These are phyloP conservation scores for Fusarium pseudocircinatum DNA, from an alignment of 2,329 filamentous ascomycete genomes.

Conservation along the genomic window DNA sequence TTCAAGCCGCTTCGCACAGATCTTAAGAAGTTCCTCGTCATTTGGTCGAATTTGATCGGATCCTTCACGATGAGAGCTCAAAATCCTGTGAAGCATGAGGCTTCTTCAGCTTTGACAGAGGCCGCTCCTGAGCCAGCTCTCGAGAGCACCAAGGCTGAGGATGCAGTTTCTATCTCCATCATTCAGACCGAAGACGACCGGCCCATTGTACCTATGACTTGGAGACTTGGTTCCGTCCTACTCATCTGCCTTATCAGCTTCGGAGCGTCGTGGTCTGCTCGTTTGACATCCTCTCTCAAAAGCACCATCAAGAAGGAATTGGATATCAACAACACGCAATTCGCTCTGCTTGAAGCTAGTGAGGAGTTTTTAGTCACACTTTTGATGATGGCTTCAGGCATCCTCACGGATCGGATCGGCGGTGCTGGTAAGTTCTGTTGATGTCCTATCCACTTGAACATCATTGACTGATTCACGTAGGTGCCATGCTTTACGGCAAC, in stretches of 20 bases:
- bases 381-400: neutral
- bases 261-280: neutral
- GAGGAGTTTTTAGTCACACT: neutral
- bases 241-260: neutral
- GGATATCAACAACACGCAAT: neutral
- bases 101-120: neutral
- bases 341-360: neutral
- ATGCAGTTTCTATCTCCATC: neutral
- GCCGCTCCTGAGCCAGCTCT: fast-evolving
- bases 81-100: fast-evolving
- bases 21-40: fast-evolving
- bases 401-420: fast-evolving
- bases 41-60: too few relatives aligned
- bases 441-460: too few relatives aligned
- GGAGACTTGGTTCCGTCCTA: neutral
- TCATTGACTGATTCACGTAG: too few relatives aligned
- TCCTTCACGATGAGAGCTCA: fast-evolving
- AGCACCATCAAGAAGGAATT: neutral
- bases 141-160: fast-evolving
- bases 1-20: fast-evolving
- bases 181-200: neutral
- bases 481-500: neutral
- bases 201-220: neutral
- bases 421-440: neutral
- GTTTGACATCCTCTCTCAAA: fast-evolving